Evolutionary conservation across 2,329 filamentous ascomycete species (phyloP).

Genomic region (Botrytis paeoniae): DNA sequence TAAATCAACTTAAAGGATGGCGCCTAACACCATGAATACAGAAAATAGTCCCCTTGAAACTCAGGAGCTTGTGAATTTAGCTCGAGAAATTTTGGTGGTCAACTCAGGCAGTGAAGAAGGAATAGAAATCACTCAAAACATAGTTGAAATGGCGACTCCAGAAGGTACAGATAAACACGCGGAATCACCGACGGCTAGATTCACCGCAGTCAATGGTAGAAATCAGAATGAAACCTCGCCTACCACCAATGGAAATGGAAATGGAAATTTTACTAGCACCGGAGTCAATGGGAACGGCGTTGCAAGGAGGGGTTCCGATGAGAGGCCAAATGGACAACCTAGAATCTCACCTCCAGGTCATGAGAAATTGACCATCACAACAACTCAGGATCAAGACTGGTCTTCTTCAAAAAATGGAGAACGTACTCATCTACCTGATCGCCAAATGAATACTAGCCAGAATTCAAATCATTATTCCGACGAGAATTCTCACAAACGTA

Average conservation of each 20-base stretch:
- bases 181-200: conserved; percentile 37
- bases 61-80: conserved; percentile 31
- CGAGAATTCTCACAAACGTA: conserved; percentile 59
- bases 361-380: conserved; percentile 37
- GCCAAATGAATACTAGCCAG: conserved; percentile 26
- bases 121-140: neutral
- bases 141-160: conserved; percentile 23
- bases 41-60: conserved; percentile 24
- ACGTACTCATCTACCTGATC: conserved; percentile 21
- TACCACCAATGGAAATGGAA: conserved; percentile 5
- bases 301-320: conserved; percentile 35
- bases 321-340: conserved; percentile 35
- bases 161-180: conserved; percentile 27
- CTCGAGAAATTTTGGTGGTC: conserved; percentile 28
- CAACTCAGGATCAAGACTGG: conserved; percentile 37
- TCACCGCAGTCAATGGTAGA: conserved; percentile 39
- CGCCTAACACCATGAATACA: conserved; percentile 24
- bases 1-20: conserved; percentile 19
- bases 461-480: conserved; percentile 30
- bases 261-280: conserved; percentile 12
- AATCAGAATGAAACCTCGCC: conserved; percentile 23
- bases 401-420: conserved; percentile 30
- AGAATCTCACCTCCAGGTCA: conserved; percentile 36
- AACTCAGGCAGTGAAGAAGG: neutral
- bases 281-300: conserved; percentile 26